Percentiles rank a stretch among this genome's conserved stretches.
phyloP scores from a whole-genome alignment of 2,329 filamentous ascomycete species.

The Fusarium tanahbumbuense region DNA sequence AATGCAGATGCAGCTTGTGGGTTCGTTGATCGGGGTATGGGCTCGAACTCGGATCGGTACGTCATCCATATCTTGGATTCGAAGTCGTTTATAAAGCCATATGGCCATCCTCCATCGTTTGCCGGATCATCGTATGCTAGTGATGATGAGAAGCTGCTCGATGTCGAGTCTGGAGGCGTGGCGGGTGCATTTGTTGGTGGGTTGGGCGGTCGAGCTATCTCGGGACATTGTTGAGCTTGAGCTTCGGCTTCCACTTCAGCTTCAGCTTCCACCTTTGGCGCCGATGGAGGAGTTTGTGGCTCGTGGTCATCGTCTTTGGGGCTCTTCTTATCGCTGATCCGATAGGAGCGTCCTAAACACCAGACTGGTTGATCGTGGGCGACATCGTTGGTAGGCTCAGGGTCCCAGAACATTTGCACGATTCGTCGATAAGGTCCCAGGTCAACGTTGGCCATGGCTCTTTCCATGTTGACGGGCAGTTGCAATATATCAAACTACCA shows the following conservation, averaged over 20 bases:
- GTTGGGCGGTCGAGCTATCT: slow-evolving; percentile 34
- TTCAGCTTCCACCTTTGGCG: slow-evolving; percentile 24
- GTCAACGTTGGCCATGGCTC: slow-evolving; percentile 69
- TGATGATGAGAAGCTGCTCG: slow-evolving; percentile 65
- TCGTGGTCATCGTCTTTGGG: slow-evolving; percentile 22
- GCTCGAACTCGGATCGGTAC: slow-evolving; percentile 86
- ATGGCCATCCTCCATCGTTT: slow-evolving; percentile 77
- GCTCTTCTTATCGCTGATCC: slow-evolving; percentile 48
- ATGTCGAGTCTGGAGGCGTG: slow-evolving; percentile 61
- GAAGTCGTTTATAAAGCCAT: slow-evolving; percentile 88
- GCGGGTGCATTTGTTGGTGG: slow-evolving; percentile 52
- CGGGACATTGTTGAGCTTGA: slow-evolving; percentile 22
- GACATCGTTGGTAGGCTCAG: slow-evolving; percentile 84
- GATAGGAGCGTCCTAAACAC: slow-evolving; percentile 75
- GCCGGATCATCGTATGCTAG: slow-evolving; percentile 60
- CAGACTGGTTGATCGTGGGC: slow-evolving; percentile 77
- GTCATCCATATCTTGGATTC: slow-evolving; percentile 97
- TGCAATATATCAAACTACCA: slow-evolving; percentile 24
- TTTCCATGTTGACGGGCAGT: slow-evolving; percentile 47
- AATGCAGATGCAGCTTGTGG: slow-evolving; percentile 76
- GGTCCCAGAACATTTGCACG: slow-evolving; percentile 93
- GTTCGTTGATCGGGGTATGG: slow-evolving; percentile 83
- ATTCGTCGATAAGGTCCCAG: slow-evolving; percentile 81
- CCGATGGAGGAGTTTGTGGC: slow-evolving; percentile 43
- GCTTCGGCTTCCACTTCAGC: slow-evolving; percentile 13